Conservation (phyloP, 495 filamentous ascomycete genomes). For the Chaetomium fimeti region DNA sequence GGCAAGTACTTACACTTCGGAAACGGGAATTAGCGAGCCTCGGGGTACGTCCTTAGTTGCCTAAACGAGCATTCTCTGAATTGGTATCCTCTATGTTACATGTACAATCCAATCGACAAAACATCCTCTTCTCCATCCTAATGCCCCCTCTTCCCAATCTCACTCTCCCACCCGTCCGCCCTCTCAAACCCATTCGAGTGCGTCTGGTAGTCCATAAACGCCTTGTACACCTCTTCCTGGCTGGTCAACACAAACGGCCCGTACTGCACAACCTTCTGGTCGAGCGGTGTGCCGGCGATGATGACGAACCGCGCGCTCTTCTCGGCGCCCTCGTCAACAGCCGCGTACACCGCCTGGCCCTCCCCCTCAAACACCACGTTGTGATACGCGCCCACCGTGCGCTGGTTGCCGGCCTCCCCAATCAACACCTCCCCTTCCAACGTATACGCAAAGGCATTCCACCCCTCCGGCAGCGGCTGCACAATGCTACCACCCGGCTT, state of each 20-base stretch:
- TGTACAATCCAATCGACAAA: background rate
- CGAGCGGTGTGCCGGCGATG: slow-evolving; percentile 78
- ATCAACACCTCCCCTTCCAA: slow-evolving; percentile 69
- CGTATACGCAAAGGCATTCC: slow-evolving; percentile 90
- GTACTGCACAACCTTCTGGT: slow-evolving; percentile 94
- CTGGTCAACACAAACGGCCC: slow-evolving; percentile 87
- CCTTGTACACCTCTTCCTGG: slow-evolving; percentile 84
- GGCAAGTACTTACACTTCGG: too few species aligned
- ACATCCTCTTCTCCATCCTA: slow-evolving; percentile 12
- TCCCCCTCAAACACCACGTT: slow-evolving; percentile 85
- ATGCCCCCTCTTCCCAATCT: slow-evolving; percentile 75
- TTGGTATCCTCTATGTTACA: background rate
- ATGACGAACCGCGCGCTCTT: slow-evolving; percentile 70
- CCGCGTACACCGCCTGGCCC: slow-evolving; percentile 70
- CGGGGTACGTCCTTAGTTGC: too few species aligned
- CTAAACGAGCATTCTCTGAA: too few species aligned
- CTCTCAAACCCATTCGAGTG: slow-evolving; percentile 88
- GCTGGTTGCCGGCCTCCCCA: slow-evolving; percentile 50
- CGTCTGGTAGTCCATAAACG: slow-evolving; percentile 83
- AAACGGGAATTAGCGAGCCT: too few species aligned
- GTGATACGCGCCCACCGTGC: slow-evolving; percentile 63
- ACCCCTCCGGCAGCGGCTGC: slow-evolving; percentile 74
- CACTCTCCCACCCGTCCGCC: slow-evolving; percentile 77
- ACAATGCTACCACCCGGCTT: slow-evolving; percentile 70
- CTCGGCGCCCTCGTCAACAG: slow-evolving; percentile 67